These are phyloP conservation scores for Aureobasidium sp. DNA, from an alignment of 2,329 filamentous ascomycete species.

Conservation along the genomic window DNA sequence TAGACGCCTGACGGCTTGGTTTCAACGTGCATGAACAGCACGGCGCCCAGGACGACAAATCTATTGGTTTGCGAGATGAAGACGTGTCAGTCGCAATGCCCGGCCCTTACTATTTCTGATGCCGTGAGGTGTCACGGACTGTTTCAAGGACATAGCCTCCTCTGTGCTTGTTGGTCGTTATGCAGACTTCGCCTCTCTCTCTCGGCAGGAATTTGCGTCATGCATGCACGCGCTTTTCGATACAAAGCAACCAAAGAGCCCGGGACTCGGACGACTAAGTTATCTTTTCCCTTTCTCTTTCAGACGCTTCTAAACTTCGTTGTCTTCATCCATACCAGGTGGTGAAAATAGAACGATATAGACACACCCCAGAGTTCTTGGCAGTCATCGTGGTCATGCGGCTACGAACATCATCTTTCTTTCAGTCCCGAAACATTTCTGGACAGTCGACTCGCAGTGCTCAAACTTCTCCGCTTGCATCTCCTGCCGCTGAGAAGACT, in stretches of 20 bases:
- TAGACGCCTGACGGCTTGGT: background rate
- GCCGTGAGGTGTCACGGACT: conserved; percentile 7
- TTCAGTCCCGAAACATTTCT: background rate
- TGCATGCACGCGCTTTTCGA: background rate
- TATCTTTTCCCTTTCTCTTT: no score
- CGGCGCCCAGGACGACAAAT: background rate
- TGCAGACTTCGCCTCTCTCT: conserved; percentile 13
- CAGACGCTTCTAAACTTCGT: background rate
- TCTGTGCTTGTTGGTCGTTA: conserved; percentile 10
- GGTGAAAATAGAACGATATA: background rate
- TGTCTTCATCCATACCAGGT: background rate
- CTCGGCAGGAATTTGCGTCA: conserved; percentile 5
- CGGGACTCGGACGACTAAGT: background rate
- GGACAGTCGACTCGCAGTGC: background rate
- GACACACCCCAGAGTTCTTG: background rate
- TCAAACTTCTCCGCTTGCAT: background rate
- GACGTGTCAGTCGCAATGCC: background rate
- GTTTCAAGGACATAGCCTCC: conserved; percentile 9
- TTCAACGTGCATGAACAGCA: background rate
- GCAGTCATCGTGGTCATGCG: background rate
- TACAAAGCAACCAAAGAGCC: background rate
- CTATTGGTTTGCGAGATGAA: background rate
- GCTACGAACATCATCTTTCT: background rate
- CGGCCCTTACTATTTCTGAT: background rate
- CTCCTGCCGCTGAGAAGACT: background rate